Evolutionary conservation across 1,284 basidiomycete genomes (phyloP), one percentile per base, ranked within the genome.

Genomic region (Apiotrichum siamense): DNA sequence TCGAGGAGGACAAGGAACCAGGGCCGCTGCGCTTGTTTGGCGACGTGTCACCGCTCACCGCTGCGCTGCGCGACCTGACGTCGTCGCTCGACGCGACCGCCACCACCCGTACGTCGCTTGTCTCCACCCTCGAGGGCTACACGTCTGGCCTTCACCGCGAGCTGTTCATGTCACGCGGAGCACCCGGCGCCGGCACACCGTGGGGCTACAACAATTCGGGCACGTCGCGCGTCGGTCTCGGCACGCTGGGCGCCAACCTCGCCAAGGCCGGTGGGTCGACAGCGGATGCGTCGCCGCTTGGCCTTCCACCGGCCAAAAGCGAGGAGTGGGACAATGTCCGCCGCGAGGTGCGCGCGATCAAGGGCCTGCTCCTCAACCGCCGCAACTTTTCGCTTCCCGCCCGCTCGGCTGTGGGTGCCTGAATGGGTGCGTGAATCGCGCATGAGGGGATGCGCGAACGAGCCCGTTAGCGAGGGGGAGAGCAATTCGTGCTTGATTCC

Each of bases 301-400:
- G 57, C 23, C 50, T 58, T 15, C 53, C 53, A 0, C 39, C 52
- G 5, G 60, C 50, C 15, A 55, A 56, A 25, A 54, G 57, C n/a
- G 65, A 66, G 46, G 66, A 69, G 52, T 72, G 68, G 67, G 72
- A 75, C 52, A 60, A 58, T 26, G 64, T 70, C 25, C 62, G 70
- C 44, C 69, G 68, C 50, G 73, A 75, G 51, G 59, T 75, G 17
- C 63, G 73, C 46, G 67, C 65, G 9, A 63, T 75, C 50, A 73
- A 75, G 57, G 73, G 73, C n/a, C 41, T 73, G 32, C 57, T 75
- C 47, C 58, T 75, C 46, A 72, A 68, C 49, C 53, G 73, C 52
- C 65, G 66, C 45, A 62, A 63, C 50, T 67, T 67, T 52, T 47
- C 50, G 27, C 33, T 47, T 17, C 44, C 50, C n/a, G 10, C 47